phyloP scores from a whole-genome alignment of 352 stramenopile genomes.

The Nothophytophthora sp. region DNA sequence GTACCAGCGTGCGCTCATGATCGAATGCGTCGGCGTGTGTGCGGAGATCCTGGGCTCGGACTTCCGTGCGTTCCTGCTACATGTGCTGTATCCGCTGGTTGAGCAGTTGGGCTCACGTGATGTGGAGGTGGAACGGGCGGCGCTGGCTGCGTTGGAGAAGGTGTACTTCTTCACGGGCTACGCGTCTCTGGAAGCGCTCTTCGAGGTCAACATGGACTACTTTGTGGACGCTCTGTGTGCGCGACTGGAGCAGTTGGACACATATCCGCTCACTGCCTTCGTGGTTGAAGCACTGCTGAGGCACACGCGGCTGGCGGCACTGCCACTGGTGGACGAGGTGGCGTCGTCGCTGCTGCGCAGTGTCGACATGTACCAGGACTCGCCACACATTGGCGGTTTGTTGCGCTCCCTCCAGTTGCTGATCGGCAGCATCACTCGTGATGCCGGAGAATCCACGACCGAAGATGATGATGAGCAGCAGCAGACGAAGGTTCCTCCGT shows the following conservation, averaged over 20 bases:
- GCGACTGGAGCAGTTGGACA: slow-evolving; percentile 69
- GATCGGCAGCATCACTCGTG: slow-evolving; percentile 40
- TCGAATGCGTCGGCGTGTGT: slow-evolving; percentile 77
- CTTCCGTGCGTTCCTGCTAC: slow-evolving; percentile 67
- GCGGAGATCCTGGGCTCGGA: slow-evolving; percentile 55
- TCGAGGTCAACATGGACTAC: slow-evolving; percentile 88
- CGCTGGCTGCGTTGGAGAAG: slow-evolving; percentile 67
- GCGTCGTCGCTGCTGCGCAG: slow-evolving; percentile 64
- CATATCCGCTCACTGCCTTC: slow-evolving; percentile 69
- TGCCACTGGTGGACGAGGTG: slow-evolving; percentile 81
- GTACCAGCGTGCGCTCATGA: slow-evolving; percentile 59
- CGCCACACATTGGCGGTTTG: slow-evolving; percentile 41
- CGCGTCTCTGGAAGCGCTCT: slow-evolving; percentile 56
- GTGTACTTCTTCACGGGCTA: slow-evolving; percentile 66
- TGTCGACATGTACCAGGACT: slow-evolving; percentile 80
- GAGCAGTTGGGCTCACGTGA: slow-evolving; percentile 73
- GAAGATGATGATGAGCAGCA: background rate
- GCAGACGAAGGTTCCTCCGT: slow-evolving; percentile 5
- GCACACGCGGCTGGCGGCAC: slow-evolving; percentile 61
- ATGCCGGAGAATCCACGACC: slow-evolving; percentile 13
- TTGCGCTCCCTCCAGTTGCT: slow-evolving; percentile 68
- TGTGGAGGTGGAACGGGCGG: slow-evolving; percentile 66
- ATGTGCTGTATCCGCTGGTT: slow-evolving; percentile 81
- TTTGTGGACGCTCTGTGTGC: slow-evolving; percentile 81
- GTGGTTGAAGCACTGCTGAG: slow-evolving; percentile 74